Evolutionary conservation across 148 eudicot species (phyloP), one percentile per base, ranked within the genome.

Genomic region (Fagopyrum esculentum): DNA sequence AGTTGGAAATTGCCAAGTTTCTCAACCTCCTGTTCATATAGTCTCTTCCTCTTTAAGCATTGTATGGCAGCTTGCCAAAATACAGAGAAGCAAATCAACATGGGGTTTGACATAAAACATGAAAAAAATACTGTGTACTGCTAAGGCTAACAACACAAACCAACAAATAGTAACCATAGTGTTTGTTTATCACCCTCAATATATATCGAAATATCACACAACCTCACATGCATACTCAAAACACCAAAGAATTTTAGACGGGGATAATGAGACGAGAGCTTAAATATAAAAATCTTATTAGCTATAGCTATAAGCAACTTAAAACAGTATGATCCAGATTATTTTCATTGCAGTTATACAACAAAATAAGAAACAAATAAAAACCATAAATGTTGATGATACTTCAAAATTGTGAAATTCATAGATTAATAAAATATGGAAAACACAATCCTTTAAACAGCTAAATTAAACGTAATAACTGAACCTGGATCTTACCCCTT

Each of bases 1-100:
- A 93, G 77, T 69, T 91, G 98, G 76, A 86, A 86, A 83, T 91
- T 93, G 48, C 98, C 98, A 75, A 91, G 88, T 84, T 87, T 87
- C 83, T 93, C 97, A 74, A 93, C 71, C 84, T 91, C 90, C 47
- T 91, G 97, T 80, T 93, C 98, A 70, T 87, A 89, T 12, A 91
- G 81, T 80, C 83, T 87, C 83, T 91, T 93, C 87, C 89, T 83
- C 89, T 93, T 91, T 77, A 93, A 75, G 81, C 97, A 93, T 84
- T 86, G 90, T 70, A 91, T 91, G 48, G 98, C 97, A 73, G 94
- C 98, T 91, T 73, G 78, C 76, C 52, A 75, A 30, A 12, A 59
- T 49, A 75, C 4, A 75, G 17, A 45, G 54, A 48, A 75, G 54
- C 17, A 61, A 59, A 61, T 59, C 71, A 61, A 75, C 63, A 59